These are phyloP conservation scores for Saussurea involucrata DNA, from an alignment of 129 eudicot species.

Conservation along the genomic window DNA sequence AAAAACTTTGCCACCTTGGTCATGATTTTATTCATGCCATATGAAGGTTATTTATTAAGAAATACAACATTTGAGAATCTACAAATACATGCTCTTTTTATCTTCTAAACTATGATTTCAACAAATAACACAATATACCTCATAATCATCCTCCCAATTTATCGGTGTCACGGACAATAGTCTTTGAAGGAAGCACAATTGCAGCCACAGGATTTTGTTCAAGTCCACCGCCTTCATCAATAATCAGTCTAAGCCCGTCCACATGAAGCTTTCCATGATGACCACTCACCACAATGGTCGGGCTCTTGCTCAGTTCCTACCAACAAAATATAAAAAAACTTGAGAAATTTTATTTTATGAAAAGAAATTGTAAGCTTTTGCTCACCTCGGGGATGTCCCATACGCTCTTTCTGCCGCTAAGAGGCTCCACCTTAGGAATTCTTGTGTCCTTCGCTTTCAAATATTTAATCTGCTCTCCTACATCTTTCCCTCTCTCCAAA, in stretches of 20 bases:
- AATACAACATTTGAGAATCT: background rate
- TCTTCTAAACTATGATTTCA: background rate
- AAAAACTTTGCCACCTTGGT: background rate
- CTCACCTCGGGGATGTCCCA: conserved; percentile 83
- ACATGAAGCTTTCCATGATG: conserved; percentile 88
- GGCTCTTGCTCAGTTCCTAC: conserved; percentile 48
- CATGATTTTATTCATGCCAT: background rate
- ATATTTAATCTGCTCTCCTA: conserved; percentile 54
- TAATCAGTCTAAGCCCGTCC: conserved; percentile 72
- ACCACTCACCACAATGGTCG: conserved; percentile 75
- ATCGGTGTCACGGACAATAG: conserved; percentile 77
- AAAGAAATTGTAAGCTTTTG: no score
- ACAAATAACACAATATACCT: background rate
- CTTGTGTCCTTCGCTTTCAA: conserved; percentile 68
- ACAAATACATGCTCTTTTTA: background rate
- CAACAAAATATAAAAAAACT: background rate
- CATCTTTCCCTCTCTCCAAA: conserved; percentile 60
- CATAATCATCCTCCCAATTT: conserved; percentile 4
- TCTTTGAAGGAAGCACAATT: conserved; percentile 67
- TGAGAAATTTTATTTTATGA: no score
- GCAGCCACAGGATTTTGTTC: conserved; percentile 73
- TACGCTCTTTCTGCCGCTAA: conserved; percentile 68
- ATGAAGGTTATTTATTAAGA: background rate
- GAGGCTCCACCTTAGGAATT: conserved; percentile 63
- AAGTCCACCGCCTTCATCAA: conserved; percentile 77